Evolutionary conservation across 2,329 filamentous ascomycete species (phyloP).

Genomic region (Monosporascus sp.): DNA sequence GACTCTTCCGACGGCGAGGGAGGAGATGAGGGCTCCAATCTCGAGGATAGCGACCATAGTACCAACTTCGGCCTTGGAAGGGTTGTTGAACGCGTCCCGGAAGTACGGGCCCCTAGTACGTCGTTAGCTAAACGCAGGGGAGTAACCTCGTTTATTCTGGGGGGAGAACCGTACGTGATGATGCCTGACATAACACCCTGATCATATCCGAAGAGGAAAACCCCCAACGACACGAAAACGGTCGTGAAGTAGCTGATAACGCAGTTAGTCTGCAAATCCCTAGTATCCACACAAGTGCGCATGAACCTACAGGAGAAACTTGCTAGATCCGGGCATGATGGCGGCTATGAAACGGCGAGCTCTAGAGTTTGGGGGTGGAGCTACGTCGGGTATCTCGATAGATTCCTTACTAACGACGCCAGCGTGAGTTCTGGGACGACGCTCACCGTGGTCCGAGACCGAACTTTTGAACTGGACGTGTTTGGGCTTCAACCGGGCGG

Average conservation of each 20-base stretch:
- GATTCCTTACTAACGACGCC: constrained; percentile 62
- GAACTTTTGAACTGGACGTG: constrained; percentile 63
- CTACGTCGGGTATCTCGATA: constrained; percentile 72
- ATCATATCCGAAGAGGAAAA: constrained; percentile 86
- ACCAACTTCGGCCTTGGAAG: constrained; percentile 78
- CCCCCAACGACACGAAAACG: constrained; percentile 79
- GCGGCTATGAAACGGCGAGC: constrained; percentile 66
- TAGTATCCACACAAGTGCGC: not conserved
- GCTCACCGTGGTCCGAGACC: constrained; percentile 33
- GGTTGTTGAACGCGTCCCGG: constrained; percentile 86
- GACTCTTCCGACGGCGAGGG: constrained; percentile 76
- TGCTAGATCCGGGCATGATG: constrained; percentile 89
- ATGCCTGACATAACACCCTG: constrained; percentile 82
- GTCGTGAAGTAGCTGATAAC: constrained; percentile 80
- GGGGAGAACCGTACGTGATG: constrained; percentile 50
- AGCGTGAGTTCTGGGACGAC: constrained; percentile 30
- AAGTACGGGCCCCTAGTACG: constrained; percentile 71
- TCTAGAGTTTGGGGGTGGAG: constrained; percentile 56
- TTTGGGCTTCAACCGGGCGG: constrained; percentile 41
- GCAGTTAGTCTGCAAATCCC: constrained; percentile 8
- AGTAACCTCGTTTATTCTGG: not conserved
- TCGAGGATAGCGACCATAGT: constrained; percentile 98
- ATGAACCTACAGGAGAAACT: constrained; percentile 72
- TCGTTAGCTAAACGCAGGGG: constrained; percentile 9
- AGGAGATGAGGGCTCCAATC: constrained; percentile 86